Base-by-base conservation (phyloP, 345 rosid species). In the Gossypium sturtianum region DNA sequence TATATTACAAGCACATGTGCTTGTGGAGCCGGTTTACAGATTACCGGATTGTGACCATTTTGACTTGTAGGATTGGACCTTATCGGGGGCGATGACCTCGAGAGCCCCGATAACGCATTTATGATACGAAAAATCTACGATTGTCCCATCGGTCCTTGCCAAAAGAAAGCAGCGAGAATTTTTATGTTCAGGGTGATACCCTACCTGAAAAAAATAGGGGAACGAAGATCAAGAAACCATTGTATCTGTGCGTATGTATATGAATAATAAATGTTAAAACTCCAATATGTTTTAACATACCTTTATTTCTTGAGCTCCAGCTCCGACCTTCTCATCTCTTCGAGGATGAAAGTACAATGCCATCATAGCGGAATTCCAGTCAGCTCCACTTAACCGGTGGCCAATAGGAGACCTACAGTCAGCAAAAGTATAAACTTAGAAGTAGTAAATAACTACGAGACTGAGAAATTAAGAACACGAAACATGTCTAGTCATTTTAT, bases 121-220 rank as follows among this genome's bases (percentile, higher is more conserved):
- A 67, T 70, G 97, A 66, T 93, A 95, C 0, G 98, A 95, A 78
- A 95, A 95, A 75, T 91, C 98, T 82, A 91, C 98, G 0, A 60
- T 38, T 44, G 96, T 86, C 19, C 93, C 97, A 11, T 93, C 97
- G 8, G 58, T 73, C 81, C 97, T 87, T 38, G 84, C 86, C 76
- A 93, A 74, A 17, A 83, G 80, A 63, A 95, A 93, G 84, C 99
- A 95, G 3, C 91, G 93, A 0, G 95, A 48, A 27, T 82, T 77
- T 74, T 84, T 73, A 38, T 86, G 77, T 74, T 84, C 76, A 2
- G 91, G 89, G 73, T 87, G 91, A 75, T 81, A 57, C 3, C 85
- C 87, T 6, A 95, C 96, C 98, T 93, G 84, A 6, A 57, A 51
- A 66, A 29, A 22, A 74, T 20, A 8, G 47, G 44, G 9, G 12